Evolutionary conservation across 441 rosid genomes (phyloP).

Genomic region (Erodium chrysanthum): DNA sequence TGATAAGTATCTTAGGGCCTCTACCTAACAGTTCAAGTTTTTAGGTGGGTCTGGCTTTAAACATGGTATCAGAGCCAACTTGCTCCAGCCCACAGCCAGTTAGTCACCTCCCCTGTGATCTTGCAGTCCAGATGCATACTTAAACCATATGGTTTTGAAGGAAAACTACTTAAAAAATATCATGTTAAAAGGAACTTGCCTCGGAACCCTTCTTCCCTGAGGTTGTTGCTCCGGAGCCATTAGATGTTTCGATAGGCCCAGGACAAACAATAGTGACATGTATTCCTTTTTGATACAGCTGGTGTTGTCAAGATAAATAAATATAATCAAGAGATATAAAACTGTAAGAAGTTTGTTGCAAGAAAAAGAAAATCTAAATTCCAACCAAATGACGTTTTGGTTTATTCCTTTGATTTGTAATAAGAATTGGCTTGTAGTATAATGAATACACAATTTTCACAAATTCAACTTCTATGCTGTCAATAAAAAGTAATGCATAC

Average conservation of each 20-base stretch:
- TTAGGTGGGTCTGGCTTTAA: too few relatives aligned
- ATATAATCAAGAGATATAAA: slow-evolving; percentile 1
- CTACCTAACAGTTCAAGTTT: too few relatives aligned
- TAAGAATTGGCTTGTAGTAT: too few relatives aligned
- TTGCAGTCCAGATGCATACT: too few relatives aligned
- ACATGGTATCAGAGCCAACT: too few relatives aligned
- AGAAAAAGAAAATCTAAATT: background rate
- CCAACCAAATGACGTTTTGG: background rate
- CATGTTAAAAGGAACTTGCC: slow-evolving; percentile 27
- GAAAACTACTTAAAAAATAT: background rate
- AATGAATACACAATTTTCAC: background rate
- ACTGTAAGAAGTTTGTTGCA: background rate
- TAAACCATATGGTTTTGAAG: background rate
- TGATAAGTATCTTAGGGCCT: too few relatives aligned
- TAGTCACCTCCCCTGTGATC: too few relatives aligned
- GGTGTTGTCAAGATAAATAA: slow-evolving; percentile 17
- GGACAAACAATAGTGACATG: slow-evolving; percentile 90
- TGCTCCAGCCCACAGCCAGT: too few relatives aligned
- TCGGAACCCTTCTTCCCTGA: slow-evolving; percentile 39
- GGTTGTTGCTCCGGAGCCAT: slow-evolving; percentile 46
- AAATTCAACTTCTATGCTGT: background rate
- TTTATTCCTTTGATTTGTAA: too few relatives aligned
- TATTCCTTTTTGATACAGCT: slow-evolving; percentile 74
- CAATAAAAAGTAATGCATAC: slow-evolving; percentile 25
- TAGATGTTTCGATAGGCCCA: slow-evolving; percentile 73